A percentile compares a stretch with the other conserved stretches of the same genome.
phyloP scores from a whole-genome alignment of 2,329 filamentous ascomycete genomes.

The Fusarium ramigenum region DNA sequence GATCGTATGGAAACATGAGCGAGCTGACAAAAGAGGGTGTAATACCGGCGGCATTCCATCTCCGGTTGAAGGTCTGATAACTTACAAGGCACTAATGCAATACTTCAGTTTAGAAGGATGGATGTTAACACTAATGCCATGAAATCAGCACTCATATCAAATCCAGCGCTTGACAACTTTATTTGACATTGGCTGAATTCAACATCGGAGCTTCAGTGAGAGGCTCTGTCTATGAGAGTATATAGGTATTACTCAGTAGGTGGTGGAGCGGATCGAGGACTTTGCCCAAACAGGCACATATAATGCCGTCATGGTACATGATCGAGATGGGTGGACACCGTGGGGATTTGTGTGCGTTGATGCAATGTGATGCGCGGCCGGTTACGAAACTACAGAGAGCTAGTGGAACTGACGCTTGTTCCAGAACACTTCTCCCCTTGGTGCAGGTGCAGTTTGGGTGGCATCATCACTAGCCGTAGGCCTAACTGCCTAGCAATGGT shows the following conservation, averaged over 20 bases:
- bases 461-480: background rate
- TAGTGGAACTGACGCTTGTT: conserved; percentile 34
- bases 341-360: conserved; percentile 29
- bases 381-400: conserved; percentile 14
- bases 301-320: conserved; percentile 39
- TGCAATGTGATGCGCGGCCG: conserved; percentile 12
- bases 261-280: background rate
- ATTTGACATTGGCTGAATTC: background rate
- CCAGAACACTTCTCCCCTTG: conserved; percentile 34
- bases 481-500: background rate
- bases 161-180: background rate
- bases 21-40: background rate
- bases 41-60: background rate
- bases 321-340: conserved; percentile 21
- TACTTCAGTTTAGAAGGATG: background rate
- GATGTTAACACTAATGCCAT: background rate
- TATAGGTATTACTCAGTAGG: background rate
- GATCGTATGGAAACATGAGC: background rate
- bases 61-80: background rate
- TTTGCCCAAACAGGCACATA: conserved; percentile 23
- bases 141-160: background rate
- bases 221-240: background rate
- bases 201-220: background rate
- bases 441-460: background rate
- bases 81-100: background rate